A percentile compares a stretch with the other conserved stretches of the same genome.
Evolutionary conservation across 179 eudicot species (phyloP).

Genomic region (Spinacia oleracea): DNA sequence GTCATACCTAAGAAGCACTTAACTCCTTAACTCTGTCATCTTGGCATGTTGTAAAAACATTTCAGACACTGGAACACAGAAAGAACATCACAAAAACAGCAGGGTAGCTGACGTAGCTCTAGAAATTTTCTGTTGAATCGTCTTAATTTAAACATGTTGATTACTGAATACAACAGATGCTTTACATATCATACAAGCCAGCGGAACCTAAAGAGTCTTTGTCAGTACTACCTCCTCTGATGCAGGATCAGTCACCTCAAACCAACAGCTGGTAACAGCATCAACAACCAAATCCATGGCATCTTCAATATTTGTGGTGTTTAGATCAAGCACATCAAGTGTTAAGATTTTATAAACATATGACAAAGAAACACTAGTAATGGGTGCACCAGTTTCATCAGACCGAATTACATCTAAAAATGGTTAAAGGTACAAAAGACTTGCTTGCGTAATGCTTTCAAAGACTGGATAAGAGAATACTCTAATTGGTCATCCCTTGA

Average conservation of each 20-base stretch:
- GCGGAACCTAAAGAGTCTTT: constrained; percentile 73
- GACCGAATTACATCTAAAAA: constrained; percentile 77
- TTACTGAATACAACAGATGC: constrained; percentile 67
- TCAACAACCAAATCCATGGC: constrained; percentile 74
- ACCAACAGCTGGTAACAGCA: constrained; percentile 73
- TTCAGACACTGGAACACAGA: not conserved
- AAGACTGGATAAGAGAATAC: constrained; percentile 61
- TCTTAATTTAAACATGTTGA: constrained; percentile 61
- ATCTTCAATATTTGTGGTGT: constrained; percentile 54
- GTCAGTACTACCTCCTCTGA: constrained; percentile 78
- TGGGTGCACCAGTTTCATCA: constrained; percentile 81
- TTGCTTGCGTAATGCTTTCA: constrained; percentile 66
- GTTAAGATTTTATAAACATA: constrained; percentile 68
- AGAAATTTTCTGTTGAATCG: not conserved
- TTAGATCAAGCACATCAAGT: constrained; percentile 55
- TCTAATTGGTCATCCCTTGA: constrained; percentile 70
- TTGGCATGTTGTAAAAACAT: not conserved
- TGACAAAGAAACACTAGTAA: constrained; percentile 76
- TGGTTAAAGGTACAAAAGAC: constrained; percentile 64
- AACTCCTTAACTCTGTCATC: not conserved
- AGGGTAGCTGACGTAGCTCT: not conserved
- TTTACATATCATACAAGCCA: constrained; percentile 78
- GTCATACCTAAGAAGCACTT: not conserved
- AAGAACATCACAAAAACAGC: not conserved
- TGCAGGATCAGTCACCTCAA: constrained; percentile 84